Conservation (phyloP, 495 filamentous ascomycete species). For the Monascus purpureus region DNA sequence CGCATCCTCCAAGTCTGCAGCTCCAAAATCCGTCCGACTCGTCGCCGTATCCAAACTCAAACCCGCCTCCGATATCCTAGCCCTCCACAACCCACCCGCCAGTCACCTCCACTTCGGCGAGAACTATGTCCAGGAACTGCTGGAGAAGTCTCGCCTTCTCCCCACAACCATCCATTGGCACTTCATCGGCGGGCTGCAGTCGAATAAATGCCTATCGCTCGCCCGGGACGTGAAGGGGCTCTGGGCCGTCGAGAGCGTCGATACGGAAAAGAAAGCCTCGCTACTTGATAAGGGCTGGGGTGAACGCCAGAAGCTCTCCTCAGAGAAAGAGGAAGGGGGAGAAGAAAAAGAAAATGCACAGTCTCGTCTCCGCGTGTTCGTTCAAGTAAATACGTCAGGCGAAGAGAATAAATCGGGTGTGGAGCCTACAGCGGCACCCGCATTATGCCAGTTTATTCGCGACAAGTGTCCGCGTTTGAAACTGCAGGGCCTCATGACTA, state of each 20-base stretch:
- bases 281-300: conserved; percentile 65
- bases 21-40: conserved; percentile 42
- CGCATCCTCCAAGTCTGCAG: conserved; percentile 9
- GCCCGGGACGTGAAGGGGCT: conserved; percentile 74
- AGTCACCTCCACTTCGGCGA: conserved; percentile 81
- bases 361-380: conserved; percentile 50
- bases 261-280: conserved; percentile 72
- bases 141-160: conserved; percentile 67
- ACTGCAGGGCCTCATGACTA: conserved; percentile 86
- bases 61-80: conserved; percentile 74
- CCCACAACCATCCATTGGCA: conserved; percentile 81
- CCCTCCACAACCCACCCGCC: conserved; percentile 48
- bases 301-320: conserved; percentile 18
- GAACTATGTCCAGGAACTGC: conserved; percentile 90
- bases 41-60: conserved; percentile 94
- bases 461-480: conserved; percentile 57
- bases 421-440: conserved; percentile 40
- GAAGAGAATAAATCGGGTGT: conserved; percentile 77
- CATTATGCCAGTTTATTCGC: conserved; percentile 50
- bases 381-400: conserved; percentile 91
- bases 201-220: conserved; percentile 79
- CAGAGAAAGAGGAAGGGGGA: neutral
- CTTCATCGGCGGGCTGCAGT: conserved; percentile 86
- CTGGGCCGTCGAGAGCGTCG: conserved; percentile 87
- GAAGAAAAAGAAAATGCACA: conserved; percentile 6